Conservation (phyloP, 495 filamentous ascomycete genomes). For the Penicillium manginii region DNA sequence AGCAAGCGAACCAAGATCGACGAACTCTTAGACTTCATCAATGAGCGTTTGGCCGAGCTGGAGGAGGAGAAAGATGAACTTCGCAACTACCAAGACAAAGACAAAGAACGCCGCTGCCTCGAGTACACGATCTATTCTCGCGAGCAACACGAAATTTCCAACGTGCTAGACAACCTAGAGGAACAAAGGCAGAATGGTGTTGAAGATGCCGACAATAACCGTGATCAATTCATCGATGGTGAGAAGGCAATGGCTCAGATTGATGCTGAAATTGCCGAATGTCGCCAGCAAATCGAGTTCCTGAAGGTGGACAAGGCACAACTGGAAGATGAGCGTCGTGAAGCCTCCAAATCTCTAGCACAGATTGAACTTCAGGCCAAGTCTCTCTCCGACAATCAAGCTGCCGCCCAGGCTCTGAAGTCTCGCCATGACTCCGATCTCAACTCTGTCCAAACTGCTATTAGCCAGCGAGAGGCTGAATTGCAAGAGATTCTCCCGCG, state of each 20-base stretch:
- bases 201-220: constrained; percentile 80
- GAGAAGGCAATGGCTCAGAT: constrained; percentile 79
- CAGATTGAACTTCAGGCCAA: constrained; percentile 86
- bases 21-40: constrained; percentile 86
- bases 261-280: constrained; percentile 74
- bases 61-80: constrained; percentile 98
- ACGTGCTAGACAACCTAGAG: constrained; percentile 81
- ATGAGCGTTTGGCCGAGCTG: constrained; percentile 83
- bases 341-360: constrained; percentile 73
- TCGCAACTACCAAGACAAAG: constrained; percentile 89
- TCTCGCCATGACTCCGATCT: constrained; percentile 73
- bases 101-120: constrained; percentile 87
- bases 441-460: constrained; percentile 71
- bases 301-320: constrained; percentile 85
- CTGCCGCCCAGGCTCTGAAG: constrained; percentile 71
- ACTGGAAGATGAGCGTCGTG: constrained; percentile 86
- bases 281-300: constrained; percentile 82
- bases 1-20: constrained; percentile 95
- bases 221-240: constrained; percentile 74
- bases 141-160: constrained; percentile 77
- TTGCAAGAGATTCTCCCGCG: constrained; percentile 71
- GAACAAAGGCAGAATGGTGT: constrained; percentile 77
- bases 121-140: constrained; percentile 93
- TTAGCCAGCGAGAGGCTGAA: constrained; percentile 75
- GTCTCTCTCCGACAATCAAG: constrained; percentile 76